Base-by-base conservation (phyloP, 257 asterid species). In the Dorcoceras hygrometricum region DNA sequence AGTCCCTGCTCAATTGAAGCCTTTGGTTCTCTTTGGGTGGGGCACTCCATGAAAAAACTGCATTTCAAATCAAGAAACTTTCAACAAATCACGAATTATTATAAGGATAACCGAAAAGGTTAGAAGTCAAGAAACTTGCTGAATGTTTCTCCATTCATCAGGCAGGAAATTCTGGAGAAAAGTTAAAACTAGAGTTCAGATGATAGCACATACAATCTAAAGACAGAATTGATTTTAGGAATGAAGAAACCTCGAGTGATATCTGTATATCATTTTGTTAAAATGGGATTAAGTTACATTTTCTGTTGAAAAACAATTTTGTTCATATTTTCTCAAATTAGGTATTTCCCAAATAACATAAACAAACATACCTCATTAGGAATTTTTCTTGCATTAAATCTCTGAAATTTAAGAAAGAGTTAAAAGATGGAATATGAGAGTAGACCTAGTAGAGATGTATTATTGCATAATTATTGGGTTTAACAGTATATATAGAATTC, bases 31-130 rank as follows among this genome's bases (percentile, higher is more conserved):
- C 83, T 83, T 84, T 4, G 94, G 95, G 62, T 75, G 77, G 14
- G 89, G 69, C 79, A 77, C n/a, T 83, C 80, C 74, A 80, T 85
- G 70, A 80, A 87, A 78, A 78, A 85, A 74, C 94, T 89, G 54
- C 74, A 81, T 60, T n/a, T 2, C 55, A 63, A 26, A 66, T 20
- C 50, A 75, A 23, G 18, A n/a, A 6, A 27, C 27, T 23, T 16
- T 50, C 3, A 0, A 0, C 24, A 57, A 14, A 23, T 6, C 16
- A 22, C 25, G 23, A 60, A 67, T 31, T 46, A 54, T 43, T 22
- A 26, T 46, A n/a, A 23, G 19, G 23, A 22, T 16, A 7, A 6
- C 32, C 36, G 26, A 43, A 3, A 20, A 23, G 23, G n/a, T 11
- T 19, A 26, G 29, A 54, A 18, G 1, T 56, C 62, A 0, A 6